These are phyloP conservation scores for Lodderomyces jiufengensis DNA, from an alignment of 1,139 yeast species.

Conservation along the genomic window DNA sequence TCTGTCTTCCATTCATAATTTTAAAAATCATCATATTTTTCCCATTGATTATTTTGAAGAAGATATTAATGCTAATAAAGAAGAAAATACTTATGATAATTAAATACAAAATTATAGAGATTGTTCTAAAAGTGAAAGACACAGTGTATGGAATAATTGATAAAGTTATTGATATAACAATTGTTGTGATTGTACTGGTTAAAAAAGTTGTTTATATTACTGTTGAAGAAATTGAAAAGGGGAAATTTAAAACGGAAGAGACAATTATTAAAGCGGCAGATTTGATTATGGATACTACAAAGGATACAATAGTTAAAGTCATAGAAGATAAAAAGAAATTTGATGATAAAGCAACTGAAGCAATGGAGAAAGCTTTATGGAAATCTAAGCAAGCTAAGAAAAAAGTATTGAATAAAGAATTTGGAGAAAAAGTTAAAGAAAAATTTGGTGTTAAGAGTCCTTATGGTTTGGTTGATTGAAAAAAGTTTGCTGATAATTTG, in stretches of 20 bases:
- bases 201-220: slow-evolving; percentile 2
- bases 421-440: too few species aligned
- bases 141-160: slow-evolving; percentile 1
- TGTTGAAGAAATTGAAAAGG: slow-evolving; percentile 1
- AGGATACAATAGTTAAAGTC: background rate
- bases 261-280: background rate
- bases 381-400: background rate
- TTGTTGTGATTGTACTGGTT: slow-evolving; percentile 2
- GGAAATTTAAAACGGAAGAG: background rate
- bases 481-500: too few species aligned
- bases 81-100: slow-evolving; percentile 1
- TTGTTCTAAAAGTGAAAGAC: slow-evolving; percentile 1
- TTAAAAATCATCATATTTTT: slow-evolving; percentile 1
- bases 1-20: slow-evolving; percentile 2
- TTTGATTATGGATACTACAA: background rate
- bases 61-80: slow-evolving; percentile 1
- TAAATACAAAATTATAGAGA: background rate
- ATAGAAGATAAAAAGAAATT: background rate
- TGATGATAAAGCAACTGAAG: background rate
- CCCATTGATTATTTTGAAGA: background rate
- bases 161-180: slow-evolving; percentile 1
- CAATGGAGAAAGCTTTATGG: background rate
- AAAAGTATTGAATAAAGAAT: background rate
- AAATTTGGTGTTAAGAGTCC: too few species aligned
- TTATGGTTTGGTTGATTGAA: too few species aligned